Evolutionary conservation across 495 filamentous ascomycete species (phyloP).

Genomic region (Penicillium egyptiacum): DNA sequence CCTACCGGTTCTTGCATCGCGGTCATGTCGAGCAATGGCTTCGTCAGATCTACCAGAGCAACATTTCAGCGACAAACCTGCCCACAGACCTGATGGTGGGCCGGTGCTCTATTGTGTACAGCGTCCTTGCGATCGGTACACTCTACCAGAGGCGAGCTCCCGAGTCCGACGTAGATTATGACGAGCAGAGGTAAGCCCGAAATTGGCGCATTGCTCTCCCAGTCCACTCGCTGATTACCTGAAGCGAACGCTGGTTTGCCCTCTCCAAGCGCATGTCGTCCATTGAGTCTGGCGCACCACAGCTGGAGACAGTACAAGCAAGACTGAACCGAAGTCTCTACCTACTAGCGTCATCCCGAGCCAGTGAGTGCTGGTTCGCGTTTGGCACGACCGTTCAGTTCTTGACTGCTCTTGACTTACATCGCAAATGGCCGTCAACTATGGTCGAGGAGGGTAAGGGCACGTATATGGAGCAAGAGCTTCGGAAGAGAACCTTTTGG

Average conservation of each 20-base stretch:
- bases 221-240: not conserved
- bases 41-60: constrained; percentile 5
- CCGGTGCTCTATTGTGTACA: constrained; percentile 2
- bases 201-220: not conserved
- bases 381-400: constrained; percentile 1
- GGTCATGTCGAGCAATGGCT: constrained; percentile 4
- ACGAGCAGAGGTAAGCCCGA: constrained; percentile 1
- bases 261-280: constrained; percentile 2
- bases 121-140: constrained; percentile 1
- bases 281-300: constrained; percentile 4
- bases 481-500: constrained; percentile 7
- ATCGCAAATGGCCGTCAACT: constrained; percentile 3
- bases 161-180: not conserved
- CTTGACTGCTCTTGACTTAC: not conserved
- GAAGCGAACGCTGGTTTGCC: constrained; percentile 5
- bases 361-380: constrained; percentile 3
- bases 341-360: not conserved
- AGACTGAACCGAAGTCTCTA: constrained; percentile 3
- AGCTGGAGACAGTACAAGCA: constrained; percentile 3
- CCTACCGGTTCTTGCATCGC: constrained; percentile 3
- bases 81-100: constrained; percentile 1
- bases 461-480: constrained; percentile 16
- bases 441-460: constrained; percentile 1
- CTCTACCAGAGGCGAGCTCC: not conserved
- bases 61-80: not conserved